Conservation (phyloP, 1,284 basidiomycete genomes). For the Phellopilus nigrolimitatus region DNA sequence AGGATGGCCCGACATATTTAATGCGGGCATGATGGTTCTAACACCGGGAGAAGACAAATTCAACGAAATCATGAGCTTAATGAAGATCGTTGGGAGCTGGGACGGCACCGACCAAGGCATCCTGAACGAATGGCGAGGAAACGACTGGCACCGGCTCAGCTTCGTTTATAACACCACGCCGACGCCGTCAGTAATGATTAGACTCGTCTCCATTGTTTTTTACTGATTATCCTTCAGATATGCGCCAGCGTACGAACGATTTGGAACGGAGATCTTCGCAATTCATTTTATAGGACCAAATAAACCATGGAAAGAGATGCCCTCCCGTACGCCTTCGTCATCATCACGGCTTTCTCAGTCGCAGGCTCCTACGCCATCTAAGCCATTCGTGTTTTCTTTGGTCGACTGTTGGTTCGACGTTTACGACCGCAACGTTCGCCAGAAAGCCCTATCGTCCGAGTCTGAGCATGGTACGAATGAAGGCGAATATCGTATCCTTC, state of each 20-base stretch:
- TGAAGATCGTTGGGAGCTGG: slow-evolving; percentile 75
- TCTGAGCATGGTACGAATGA: slow-evolving; percentile 62
- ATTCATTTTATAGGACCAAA: slow-evolving; percentile 93
- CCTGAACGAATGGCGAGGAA: slow-evolving; percentile 90
- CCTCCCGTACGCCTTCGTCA: slow-evolving; percentile 52
- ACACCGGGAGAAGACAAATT: slow-evolving; percentile 83
- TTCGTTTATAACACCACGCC: slow-evolving; percentile 98
- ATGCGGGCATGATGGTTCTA: slow-evolving; percentile 91
- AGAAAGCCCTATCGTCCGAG: slow-evolving; percentile 36
- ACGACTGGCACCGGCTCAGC: slow-evolving; percentile 86
- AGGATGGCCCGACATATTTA: slow-evolving; percentile 99
- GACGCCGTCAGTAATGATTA: slow-evolving; percentile 71
- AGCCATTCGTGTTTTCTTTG: slow-evolving; percentile 70
- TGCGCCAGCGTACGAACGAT: slow-evolving; percentile 92
- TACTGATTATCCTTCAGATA: too few species aligned
- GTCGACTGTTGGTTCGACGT: too few species aligned
- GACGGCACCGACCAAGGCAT: too few species aligned
- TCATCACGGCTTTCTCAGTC: slow-evolving; percentile 26
- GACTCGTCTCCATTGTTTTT: too few species aligned
- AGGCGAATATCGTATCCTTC: slow-evolving; percentile 75
- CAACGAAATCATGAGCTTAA: slow-evolving; percentile 61
- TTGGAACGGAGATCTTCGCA: slow-evolving; percentile 81
- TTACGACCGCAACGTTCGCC: slow-evolving; percentile 83
- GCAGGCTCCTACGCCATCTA: slow-evolving; percentile 32
- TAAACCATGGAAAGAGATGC: slow-evolving; percentile 86